Percentiles rank a stretch among this genome's conserved stretches.
phyloP scores from a whole-genome alignment of 2,329 filamentous ascomycete species.

The Penicillium sumatraense region DNA sequence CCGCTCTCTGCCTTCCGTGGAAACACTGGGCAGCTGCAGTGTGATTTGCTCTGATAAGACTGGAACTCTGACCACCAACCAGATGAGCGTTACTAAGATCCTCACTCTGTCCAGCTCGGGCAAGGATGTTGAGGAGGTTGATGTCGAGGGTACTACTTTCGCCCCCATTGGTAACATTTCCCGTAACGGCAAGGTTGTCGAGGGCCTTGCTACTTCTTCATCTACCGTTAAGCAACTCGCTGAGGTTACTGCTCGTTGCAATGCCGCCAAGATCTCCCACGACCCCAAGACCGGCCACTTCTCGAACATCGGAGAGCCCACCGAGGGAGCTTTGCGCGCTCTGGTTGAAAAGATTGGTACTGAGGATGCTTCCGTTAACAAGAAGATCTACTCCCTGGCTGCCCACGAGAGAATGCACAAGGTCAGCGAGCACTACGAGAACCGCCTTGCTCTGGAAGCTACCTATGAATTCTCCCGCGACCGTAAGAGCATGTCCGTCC shows the following conservation, averaged over 20 bases:
- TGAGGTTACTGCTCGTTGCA: slow-evolving; percentile 76
- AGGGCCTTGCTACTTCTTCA: slow-evolving; percentile 72
- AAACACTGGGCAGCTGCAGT: slow-evolving; percentile 97
- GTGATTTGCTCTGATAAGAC: slow-evolving; percentile 99
- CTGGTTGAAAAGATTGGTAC: slow-evolving; percentile 95
- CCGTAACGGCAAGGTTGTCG: slow-evolving; percentile 68
- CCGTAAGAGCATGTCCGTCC: slow-evolving; percentile 98
- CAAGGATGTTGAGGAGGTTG: slow-evolving; percentile 77
- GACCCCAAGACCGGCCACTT: slow-evolving; percentile 76
- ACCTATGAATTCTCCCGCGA: slow-evolving; percentile 98
- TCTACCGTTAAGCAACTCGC: slow-evolving; percentile 78
- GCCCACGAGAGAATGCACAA: slow-evolving; percentile 72
- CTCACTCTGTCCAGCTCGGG: slow-evolving; percentile 80
- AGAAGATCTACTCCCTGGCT: slow-evolving; percentile 52
- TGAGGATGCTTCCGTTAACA: slow-evolving; percentile 65
- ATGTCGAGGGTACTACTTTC: slow-evolving; percentile 92
- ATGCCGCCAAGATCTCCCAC: slow-evolving; percentile 82
- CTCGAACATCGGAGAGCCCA: slow-evolving; percentile 88
- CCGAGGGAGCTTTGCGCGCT: slow-evolving; percentile 88
- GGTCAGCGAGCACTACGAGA: slow-evolving; percentile 83
- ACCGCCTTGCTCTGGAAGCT: slow-evolving; percentile 72
- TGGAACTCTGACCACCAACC: slow-evolving; percentile 95
- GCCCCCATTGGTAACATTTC: slow-evolving; percentile 77
- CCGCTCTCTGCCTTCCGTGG: slow-evolving; percentile 91
- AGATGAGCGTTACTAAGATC: slow-evolving; percentile 97